These are phyloP conservation scores for Tolypocladium pustulatum DNA, from an alignment of 2,329 filamentous ascomycete species.

Conservation along the genomic window DNA sequence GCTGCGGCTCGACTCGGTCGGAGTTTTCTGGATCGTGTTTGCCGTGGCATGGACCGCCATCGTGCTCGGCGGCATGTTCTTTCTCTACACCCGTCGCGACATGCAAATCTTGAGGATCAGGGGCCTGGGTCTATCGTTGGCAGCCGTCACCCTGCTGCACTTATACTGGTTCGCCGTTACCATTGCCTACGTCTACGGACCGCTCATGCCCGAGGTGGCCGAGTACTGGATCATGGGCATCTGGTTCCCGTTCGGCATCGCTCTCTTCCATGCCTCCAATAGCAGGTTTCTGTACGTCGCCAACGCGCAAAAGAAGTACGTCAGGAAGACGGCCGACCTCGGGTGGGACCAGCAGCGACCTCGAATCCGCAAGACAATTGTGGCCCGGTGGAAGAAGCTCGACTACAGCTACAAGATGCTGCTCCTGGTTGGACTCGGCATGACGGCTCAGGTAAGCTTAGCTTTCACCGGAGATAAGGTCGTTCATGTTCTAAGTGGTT, in stretches of 20 bases:
- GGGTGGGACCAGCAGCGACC: constrained; percentile 5
- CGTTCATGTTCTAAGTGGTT: not conserved
- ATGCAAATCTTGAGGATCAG: constrained; percentile 30
- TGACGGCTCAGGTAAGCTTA: constrained; percentile 41
- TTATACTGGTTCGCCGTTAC: constrained; percentile 31
- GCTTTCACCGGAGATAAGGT: not conserved
- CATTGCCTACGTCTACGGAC: constrained; percentile 26
- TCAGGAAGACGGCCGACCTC: constrained; percentile 7
- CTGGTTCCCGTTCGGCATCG: constrained; percentile 54
- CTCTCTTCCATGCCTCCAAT: constrained; percentile 55
- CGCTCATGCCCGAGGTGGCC: constrained; percentile 35
- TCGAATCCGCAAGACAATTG: constrained; percentile 14
- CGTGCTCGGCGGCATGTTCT: constrained; percentile 27
- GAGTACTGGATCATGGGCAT: constrained; percentile 60
- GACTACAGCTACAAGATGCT: constrained; percentile 40
- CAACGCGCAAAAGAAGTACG: constrained; percentile 37
- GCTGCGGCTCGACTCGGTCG: constrained; percentile 24
- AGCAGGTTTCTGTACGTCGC: constrained; percentile 49
- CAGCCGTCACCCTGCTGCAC: constrained; percentile 28
- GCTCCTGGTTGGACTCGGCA: constrained; percentile 39
- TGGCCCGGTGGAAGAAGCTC: constrained; percentile 26
- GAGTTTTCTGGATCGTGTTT: constrained; percentile 30
- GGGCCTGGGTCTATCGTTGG: constrained; percentile 28
- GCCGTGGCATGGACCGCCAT: constrained; percentile 26
- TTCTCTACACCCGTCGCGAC: constrained; percentile 27